A percentile compares a stretch with the other conserved stretches of the same genome.
Evolutionary conservation across 441 rosid genomes (phyloP).

Genomic region (Melastoma candidum): DNA sequence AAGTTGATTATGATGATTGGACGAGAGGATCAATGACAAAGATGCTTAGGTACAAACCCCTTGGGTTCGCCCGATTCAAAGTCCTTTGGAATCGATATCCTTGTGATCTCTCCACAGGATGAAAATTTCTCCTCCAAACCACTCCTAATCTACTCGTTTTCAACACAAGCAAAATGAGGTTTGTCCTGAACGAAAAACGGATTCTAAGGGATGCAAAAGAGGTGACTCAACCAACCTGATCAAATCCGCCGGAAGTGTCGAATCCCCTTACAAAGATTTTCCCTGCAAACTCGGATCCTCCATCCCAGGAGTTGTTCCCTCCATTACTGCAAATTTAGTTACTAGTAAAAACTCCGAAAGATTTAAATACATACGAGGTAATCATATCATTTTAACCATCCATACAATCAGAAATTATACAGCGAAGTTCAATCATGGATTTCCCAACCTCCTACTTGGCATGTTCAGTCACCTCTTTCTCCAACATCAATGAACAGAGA

Average conservation of each 20-base stretch:
- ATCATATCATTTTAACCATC: too few species aligned
- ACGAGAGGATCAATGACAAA: neutral
- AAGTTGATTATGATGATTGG: too few species aligned
- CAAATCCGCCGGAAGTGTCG: constrained; percentile 33
- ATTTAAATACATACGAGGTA: too few species aligned
- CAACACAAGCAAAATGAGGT: neutral
- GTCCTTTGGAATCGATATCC: constrained; percentile 54
- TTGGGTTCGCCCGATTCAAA: constrained; percentile 47
- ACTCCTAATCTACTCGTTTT: constrained; percentile 32
- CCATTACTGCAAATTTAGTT: constrained; percentile 23
- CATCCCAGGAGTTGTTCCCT: constrained; percentile 34
- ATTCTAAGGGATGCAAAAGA: neutral
- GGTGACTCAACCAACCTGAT: constrained; percentile 30
- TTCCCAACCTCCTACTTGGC: too few species aligned
- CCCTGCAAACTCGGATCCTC: constrained; percentile 20
- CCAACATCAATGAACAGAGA: too few species aligned
- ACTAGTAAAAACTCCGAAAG: neutral
- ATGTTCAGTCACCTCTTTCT: too few species aligned
- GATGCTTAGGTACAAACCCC: constrained; percentile 40
- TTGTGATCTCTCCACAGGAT: constrained; percentile 57
- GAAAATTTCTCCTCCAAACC: constrained; percentile 46
- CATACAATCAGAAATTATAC: too few species aligned
- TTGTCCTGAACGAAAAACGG: neutral
- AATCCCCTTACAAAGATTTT: constrained; percentile 54
- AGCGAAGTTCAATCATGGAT: too few species aligned